Evolutionary conservation across 768 basidiomycete genomes (phyloP).

Genomic region (Scleroderma citrinum): DNA sequence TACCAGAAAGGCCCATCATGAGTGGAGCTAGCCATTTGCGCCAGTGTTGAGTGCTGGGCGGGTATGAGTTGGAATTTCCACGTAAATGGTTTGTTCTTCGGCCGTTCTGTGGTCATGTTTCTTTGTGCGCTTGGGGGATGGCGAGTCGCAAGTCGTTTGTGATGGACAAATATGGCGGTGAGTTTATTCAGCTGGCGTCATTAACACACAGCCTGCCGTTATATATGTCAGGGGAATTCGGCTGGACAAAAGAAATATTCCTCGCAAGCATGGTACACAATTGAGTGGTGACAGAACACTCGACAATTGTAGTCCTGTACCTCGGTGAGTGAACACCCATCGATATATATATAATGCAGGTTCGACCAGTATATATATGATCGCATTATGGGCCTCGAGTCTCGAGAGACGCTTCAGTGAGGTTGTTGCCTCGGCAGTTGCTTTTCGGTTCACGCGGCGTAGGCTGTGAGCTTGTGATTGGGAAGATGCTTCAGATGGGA

Average conservation of each 20-base stretch:
- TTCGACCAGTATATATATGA: not conserved
- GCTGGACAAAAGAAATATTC: not conserved
- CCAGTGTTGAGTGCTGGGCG: not conserved
- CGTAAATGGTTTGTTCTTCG: constrained; percentile 1
- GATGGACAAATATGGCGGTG: constrained; percentile 10
- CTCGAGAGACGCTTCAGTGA: not conserved
- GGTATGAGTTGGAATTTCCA: not conserved
- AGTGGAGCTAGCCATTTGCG: constrained; percentile 1
- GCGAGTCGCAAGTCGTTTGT: constrained; percentile 7
- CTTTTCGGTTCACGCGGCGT: constrained; percentile 11
- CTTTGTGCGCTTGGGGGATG: constrained; percentile 2
- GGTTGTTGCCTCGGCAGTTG: constrained; percentile 15
- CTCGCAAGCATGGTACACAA: not conserved
- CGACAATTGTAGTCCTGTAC: not conserved
- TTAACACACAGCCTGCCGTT: constrained; percentile 2
- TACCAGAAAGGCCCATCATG: not conserved
- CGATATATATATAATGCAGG: not conserved
- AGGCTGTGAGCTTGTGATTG: constrained; percentile 5
- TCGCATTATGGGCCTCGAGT: not conserved
- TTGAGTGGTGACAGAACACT: no score
- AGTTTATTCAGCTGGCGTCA: constrained; percentile 6
- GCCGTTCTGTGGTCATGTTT: constrained; percentile 12
- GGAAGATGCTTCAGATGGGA: constrained; percentile 5
- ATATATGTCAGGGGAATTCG: not conserved
- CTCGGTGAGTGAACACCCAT: not conserved